A percentile compares a stretch with the other conserved stretches of the same genome.
Conservation (phyloP, 495 filamentous ascomycete species). For the Staphylotrichum longicolle region DNA sequence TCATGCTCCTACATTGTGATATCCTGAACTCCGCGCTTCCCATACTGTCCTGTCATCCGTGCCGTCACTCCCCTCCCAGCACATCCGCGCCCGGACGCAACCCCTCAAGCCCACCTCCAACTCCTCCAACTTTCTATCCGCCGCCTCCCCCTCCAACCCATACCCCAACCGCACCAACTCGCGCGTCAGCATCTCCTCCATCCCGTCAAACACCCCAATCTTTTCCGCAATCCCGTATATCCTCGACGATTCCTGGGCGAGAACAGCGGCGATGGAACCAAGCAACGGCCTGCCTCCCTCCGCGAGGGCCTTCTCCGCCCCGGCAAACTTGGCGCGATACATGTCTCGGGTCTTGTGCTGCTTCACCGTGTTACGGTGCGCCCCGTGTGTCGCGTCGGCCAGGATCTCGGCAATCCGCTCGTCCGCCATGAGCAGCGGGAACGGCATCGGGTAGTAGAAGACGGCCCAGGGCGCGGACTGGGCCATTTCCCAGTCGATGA, state of each 20-base stretch:
- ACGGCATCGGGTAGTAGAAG: background rate
- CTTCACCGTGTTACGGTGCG: background rate
- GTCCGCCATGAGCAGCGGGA: background rate
- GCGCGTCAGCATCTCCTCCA: background rate
- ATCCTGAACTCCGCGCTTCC: no score
- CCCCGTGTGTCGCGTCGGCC: conserved; percentile 7
- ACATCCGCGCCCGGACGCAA: no score
- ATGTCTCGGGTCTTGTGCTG: background rate
- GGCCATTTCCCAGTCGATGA: background rate
- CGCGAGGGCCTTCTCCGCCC: background rate
- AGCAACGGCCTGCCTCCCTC: background rate
- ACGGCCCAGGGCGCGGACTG: background rate
- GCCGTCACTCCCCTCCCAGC: no score
- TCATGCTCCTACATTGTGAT: no score
- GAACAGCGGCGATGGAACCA: background rate
- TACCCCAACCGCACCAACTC: background rate
- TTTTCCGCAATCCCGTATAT: background rate
- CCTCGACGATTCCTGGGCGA: conserved; percentile 1
- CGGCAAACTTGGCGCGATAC: conserved; percentile 2
- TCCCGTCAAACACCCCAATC: background rate
- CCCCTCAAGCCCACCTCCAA: no score
- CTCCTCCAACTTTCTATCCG: background rate
- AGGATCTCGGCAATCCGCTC: background rate
- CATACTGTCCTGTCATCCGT: no score
- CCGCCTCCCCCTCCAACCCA: background rate